Evolutionary conservation across 73 alveolate species (phyloP).

Genomic region (Tetrahymena thermophila): DNA sequence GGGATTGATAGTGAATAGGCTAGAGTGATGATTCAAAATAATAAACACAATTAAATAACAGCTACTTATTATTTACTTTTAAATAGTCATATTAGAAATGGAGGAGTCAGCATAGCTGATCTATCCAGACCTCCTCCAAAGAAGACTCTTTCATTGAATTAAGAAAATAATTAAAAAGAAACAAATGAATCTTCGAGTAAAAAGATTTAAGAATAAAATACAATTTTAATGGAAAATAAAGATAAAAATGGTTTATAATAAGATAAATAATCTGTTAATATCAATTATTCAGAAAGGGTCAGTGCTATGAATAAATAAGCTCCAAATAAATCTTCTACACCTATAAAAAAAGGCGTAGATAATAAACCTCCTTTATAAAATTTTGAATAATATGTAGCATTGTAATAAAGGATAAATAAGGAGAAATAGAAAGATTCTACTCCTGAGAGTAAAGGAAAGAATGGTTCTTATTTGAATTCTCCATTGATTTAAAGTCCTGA

Average conservation of each 20-base stretch:
- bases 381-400: not conserved
- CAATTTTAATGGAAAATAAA: not conserved
- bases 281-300: not conserved
- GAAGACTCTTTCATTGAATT: not conserved
- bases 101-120: conserved; percentile 56
- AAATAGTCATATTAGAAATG: conserved; percentile 69
- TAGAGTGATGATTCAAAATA: not conserved
- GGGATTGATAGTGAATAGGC: not conserved
- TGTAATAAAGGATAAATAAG: not conserved
- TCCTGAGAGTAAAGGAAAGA: not conserved
- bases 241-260: not conserved
- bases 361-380: not conserved
- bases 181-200: not conserved
- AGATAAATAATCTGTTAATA: not conserved
- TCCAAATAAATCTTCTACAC: not conserved
- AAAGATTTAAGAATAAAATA: not conserved
- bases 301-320: not conserved
- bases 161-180: not conserved
- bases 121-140: not conserved
- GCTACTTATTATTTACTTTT: conserved; percentile 81
- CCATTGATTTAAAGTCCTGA: not conserved
- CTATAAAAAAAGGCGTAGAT: not conserved
- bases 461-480: not conserved
- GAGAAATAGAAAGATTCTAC: not conserved
- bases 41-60: conserved; percentile 86